A percentile compares a stretch with the other conserved stretches of the same genome.
phyloP scores from a whole-genome alignment of 2,329 filamentous ascomycete species.

The Endothia cerciana region DNA sequence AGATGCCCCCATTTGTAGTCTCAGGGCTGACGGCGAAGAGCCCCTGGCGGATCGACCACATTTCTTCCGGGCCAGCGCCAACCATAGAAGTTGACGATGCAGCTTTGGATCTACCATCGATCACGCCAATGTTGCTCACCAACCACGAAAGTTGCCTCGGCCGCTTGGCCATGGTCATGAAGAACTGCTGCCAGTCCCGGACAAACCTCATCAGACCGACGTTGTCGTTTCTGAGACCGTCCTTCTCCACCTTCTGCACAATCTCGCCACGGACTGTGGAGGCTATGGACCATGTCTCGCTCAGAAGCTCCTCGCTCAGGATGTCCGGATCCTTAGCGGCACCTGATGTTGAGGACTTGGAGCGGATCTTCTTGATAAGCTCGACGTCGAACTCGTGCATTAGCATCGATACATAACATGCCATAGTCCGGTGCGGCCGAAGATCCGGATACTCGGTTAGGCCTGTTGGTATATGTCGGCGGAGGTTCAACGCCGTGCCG shows the following conservation, averaged over 20 bases:
- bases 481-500: conserved; percentile 33
- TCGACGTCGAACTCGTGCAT: conserved; percentile 10
- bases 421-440: conserved; percentile 27
- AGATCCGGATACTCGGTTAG: conserved; percentile 8
- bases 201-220: conserved; percentile 10
- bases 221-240: background rate
- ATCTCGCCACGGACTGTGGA: background rate
- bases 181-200: conserved; percentile 6
- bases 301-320: background rate
- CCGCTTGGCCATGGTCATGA: background rate
- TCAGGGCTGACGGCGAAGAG: background rate
- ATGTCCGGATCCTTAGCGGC: background rate
- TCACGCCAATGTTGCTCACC: background rate
- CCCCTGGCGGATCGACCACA: background rate
- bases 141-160: background rate
- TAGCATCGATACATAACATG: conserved; percentile 29
- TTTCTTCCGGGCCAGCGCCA: background rate
- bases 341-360: background rate
- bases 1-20: background rate
- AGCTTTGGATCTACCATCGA: background rate
- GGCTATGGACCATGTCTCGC: conserved; percentile 8
- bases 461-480: conserved; percentile 30
- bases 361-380: conserved; percentile 2
- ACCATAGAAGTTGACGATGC: background rate
- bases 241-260: background rate